These are phyloP conservation scores for Termitomyces sp. DNA, from an alignment of 768 basidiomycete genomes.

Conservation along the genomic window DNA sequence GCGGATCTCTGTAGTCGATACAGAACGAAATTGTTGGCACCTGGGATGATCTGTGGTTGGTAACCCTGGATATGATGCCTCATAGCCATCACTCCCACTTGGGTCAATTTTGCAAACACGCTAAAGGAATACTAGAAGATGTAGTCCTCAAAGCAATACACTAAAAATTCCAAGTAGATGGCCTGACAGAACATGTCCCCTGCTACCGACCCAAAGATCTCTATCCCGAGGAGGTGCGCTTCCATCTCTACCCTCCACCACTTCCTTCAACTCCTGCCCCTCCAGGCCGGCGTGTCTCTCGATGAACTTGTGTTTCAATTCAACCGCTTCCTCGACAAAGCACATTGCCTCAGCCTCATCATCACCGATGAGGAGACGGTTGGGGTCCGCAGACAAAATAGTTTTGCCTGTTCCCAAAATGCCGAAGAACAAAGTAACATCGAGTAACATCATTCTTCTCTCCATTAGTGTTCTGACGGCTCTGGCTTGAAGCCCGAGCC, in stretches of 20 bases:
- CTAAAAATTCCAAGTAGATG: slow-evolving; percentile 77
- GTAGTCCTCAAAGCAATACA: slow-evolving; percentile 78
- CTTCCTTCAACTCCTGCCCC: slow-evolving; percentile 1
- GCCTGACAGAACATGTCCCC: slow-evolving; percentile 91
- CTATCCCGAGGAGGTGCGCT: slow-evolving; percentile 91
- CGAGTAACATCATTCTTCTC: no score
- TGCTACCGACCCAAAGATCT: slow-evolving; percentile 78
- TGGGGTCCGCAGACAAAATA: no score
- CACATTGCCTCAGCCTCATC: slow-evolving; percentile 78
- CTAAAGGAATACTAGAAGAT: slow-evolving; percentile 73
- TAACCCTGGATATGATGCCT: no score
- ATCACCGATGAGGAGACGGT: no score
- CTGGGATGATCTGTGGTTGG: no score
- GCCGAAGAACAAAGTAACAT: no score
- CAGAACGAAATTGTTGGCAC: no score
- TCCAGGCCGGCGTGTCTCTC: slow-evolving; percentile 53
- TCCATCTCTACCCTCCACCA: background rate
- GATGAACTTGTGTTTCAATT: slow-evolving; percentile 62
- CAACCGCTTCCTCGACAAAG: slow-evolving; percentile 70
- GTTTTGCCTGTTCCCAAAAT: no score
- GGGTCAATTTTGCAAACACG: slow-evolving; percentile 92
- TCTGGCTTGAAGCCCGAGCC: no score
- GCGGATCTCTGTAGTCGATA: no score
- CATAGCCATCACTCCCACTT: slow-evolving; percentile 89
- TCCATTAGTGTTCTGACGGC: no score